Evolutionary conservation across 1,139 yeast species (phyloP), one percentile per base, ranked within the genome.

Genomic region (Pichia sp.): DNA sequence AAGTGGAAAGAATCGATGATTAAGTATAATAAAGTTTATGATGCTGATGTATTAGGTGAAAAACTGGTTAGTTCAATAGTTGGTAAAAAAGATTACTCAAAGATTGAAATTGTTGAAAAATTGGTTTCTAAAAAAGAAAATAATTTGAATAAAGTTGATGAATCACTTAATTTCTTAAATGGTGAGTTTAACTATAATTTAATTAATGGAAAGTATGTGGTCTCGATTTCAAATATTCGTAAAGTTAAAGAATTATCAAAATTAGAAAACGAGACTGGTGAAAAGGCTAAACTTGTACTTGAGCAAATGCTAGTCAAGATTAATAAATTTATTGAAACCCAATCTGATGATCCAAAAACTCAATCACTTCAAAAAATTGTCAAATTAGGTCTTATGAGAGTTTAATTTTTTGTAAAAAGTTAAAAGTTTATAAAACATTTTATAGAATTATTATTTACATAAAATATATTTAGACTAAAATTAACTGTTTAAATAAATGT

Each of bases 31-130:
- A 68, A 73, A 11, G 70, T 67, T 42, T 75, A 67, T 56, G 83
- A 78, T 58, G 58, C 64, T 14, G 84, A 80, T 64, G 75, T 80
- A 2, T 68, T 79, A 49, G 84, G 83, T 10, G 64, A 69, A n/a
- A 28, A 45, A 5, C 43, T 45, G 2, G 49, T 55, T 14, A 44
- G 51, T 16, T 18, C 27, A 7, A 44, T 57, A 10, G 19, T 57
- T 19, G 33, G 42, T 2, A 50, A 52, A 19, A 41, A 52, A 6
- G 53, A 57, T 34, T 44, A 42, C 18, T 42, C 46, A 2, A 51
- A 52, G 33, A 33, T 57, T 25, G 47, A 48, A 7, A 38, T 42
- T 8, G 45, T 53, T 28, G 51, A 53, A 36, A 44, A 43, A n/a
- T 30, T 52, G 18, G 34, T 57, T n/a, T 42, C 47, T 3, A 54